Base-by-base conservation (phyloP, 2,329 filamentous ascomycete species). In the Fusarium anguioides region DNA sequence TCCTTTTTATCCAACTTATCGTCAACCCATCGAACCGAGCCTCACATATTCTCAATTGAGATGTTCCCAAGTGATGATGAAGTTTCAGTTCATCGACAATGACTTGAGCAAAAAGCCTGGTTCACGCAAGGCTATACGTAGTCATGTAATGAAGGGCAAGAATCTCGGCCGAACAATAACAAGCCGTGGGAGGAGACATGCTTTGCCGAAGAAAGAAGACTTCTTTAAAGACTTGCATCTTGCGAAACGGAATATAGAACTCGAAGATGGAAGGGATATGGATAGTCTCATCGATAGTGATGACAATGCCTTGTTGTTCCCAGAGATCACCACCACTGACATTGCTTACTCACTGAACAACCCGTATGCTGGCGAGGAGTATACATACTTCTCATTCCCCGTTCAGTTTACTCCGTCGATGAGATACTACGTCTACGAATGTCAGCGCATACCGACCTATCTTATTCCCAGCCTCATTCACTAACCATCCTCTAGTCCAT, bases 131-230 rank as follows among this genome's bases (percentile, higher is more conserved):
- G 55, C 56, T 1, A 71, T 71, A 40, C 69, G 68, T 18, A 59
- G 68, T 17, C 68, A 71, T 69, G 69, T 71, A 8, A 71, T 71
- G 68, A 71, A 69, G 48, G 68, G 68, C 23, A 71, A 62, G 44
- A 71, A 71, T 36, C 26, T 62, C 18, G 69, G 69, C 3, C 69
- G 56, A 9, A 71, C 29, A 26, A 67, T 71, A 23, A 46, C 55
- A 20, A 64, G 64, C 2, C 66, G 69, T 17, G 69, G 68, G 3
- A 60, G 60, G 31, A 71, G 55, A 42, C 58, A 71, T 44, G 68
- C 66, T 17, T 31, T 41, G 20, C 15, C 26, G 8, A 24, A 40
- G 17, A 11, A 44, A 4, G 23, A 21, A 9, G 12, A 24, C 10
- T 42, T 31, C 8, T 57, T 44, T 9, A 35, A 26, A 11, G 44